phyloP scores from a whole-genome alignment of 345 rosid genomes.

The Leavenworthia alabamica region DNA sequence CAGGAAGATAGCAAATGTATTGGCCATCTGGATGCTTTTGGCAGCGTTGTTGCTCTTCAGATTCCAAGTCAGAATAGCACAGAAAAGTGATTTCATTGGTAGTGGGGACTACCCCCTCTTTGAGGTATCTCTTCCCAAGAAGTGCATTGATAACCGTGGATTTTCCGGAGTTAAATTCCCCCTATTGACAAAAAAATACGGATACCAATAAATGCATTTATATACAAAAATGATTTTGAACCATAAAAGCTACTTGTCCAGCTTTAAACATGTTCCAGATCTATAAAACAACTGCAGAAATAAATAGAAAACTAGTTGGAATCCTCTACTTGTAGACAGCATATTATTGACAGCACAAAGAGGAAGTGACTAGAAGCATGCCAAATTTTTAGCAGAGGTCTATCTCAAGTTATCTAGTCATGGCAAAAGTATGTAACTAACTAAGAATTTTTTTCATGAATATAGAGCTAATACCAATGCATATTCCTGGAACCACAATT shows the following conservation, averaged over 20 bases:
- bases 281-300: neutral
- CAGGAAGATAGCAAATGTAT: slow-evolving; percentile 75
- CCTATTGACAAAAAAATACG: slow-evolving; percentile 40
- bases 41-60: slow-evolving; percentile 62
- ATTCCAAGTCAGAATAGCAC: slow-evolving; percentile 54
- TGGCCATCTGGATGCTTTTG: slow-evolving; percentile 95
- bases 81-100: slow-evolving; percentile 91
- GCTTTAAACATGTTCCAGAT: neutral
- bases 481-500: slow-evolving; percentile 95
- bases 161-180: slow-evolving; percentile 96
- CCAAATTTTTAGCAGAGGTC: neutral
- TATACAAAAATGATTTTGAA: neutral
- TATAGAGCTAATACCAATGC: slow-evolving; percentile 88
- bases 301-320: neutral
- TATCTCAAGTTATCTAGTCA: slow-evolving; percentile 16
- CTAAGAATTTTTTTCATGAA: slow-evolving; percentile 40
- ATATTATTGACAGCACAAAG: neutral
- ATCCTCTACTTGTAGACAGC: neutral
- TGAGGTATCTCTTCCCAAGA: slow-evolving; percentile 84
- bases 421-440: slow-evolving; percentile 33
- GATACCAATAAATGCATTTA: neutral
- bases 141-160: slow-evolving; percentile 91
- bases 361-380: slow-evolving; percentile 6
- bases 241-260: neutral
- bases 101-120: slow-evolving; percentile 89